phyloP scores from a whole-genome alignment of 2,329 filamentous ascomycete species.

The Fusarium sterilihyphosum region DNA sequence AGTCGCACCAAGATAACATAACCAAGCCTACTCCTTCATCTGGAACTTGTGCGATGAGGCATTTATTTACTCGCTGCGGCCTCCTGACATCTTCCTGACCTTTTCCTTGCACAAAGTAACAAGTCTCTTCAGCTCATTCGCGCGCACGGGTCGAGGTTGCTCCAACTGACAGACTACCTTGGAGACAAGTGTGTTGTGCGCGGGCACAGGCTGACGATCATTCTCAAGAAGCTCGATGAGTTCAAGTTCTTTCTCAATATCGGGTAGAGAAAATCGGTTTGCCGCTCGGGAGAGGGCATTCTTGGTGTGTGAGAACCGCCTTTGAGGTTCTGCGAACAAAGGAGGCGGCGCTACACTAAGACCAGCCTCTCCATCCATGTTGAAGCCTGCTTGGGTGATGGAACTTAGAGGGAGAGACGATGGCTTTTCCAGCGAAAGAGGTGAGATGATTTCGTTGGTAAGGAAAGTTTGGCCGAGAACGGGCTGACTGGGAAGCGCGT shows the following conservation, averaged over 20 bases:
- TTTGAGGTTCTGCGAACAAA: slow-evolving; percentile 7
- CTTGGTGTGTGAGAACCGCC: neutral
- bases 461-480: slow-evolving; percentile 9
- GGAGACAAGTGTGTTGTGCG: slow-evolving; percentile 38
- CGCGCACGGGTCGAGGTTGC: slow-evolving; percentile 46
- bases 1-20: slow-evolving; percentile 15
- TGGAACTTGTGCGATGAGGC: neutral
- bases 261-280: slow-evolving; percentile 9
- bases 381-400: slow-evolving; percentile 19
- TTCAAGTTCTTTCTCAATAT: neutral
- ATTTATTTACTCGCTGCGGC: slow-evolving; percentile 25
- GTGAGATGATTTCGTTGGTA: slow-evolving; percentile 20
- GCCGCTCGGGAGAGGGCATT: neutral
- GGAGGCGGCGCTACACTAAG: neutral
- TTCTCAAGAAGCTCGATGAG: neutral
- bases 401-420: neutral
- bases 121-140: slow-evolving; percentile 45
- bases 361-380: slow-evolving; percentile 38
- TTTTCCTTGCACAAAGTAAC: slow-evolving; percentile 45
- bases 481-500: slow-evolving; percentile 6
- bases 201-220: slow-evolving; percentile 27
- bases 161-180: slow-evolving; percentile 45
- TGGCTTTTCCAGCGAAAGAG: slow-evolving; percentile 15
- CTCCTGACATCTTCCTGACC: slow-evolving; percentile 33
- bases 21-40: neutral